phyloP scores from a whole-genome alignment of 306 rosid species.

The Fragaria vesca region DNA sequence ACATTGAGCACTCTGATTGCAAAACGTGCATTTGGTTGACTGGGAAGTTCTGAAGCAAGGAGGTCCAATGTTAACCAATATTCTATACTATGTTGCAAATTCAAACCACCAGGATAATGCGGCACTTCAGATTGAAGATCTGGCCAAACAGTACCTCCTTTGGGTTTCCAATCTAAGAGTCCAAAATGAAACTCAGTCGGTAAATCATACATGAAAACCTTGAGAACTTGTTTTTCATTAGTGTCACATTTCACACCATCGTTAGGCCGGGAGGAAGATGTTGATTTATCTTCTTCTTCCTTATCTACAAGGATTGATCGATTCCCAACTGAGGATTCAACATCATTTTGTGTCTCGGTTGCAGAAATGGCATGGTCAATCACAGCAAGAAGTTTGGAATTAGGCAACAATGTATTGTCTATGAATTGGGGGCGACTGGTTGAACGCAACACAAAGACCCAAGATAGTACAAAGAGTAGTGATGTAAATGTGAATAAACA shows the following conservation, averaged over 20 bases:
- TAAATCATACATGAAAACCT: constrained; percentile 74
- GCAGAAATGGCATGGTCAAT: constrained; percentile 18
- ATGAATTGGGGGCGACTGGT: constrained; percentile 31
- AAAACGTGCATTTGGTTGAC: constrained; percentile 32
- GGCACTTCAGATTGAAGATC: constrained; percentile 49
- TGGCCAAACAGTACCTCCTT: constrained; percentile 57
- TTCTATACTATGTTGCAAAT: constrained; percentile 79
- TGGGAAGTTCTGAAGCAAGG: constrained; percentile 59
- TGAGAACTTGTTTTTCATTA: constrained; percentile 32
- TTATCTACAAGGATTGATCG: constrained; percentile 44
- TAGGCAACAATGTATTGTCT: constrained; percentile 34
- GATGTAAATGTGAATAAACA: constrained; percentile 49
- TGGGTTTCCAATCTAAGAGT: constrained; percentile 54
- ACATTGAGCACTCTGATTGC: constrained; percentile 60
- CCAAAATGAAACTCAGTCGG: constrained; percentile 70
- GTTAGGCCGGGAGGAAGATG: constrained; percentile 8
- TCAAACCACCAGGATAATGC: constrained; percentile 71
- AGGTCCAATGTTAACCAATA: constrained; percentile 80
- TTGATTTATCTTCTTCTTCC: constrained; percentile 23
- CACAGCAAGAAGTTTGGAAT: constrained; percentile 30
- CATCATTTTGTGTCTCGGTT: constrained; percentile 13
- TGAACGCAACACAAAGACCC: constrained; percentile 60
- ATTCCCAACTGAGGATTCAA: constrained; percentile 31
- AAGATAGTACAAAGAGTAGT: constrained; percentile 50
- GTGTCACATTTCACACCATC: constrained; percentile 24